Percentiles rank a stretch among this genome's conserved stretches.
phyloP scores from a whole-genome alignment of 2,329 filamentous ascomycete genomes.

The Botrytis aclada region DNA sequence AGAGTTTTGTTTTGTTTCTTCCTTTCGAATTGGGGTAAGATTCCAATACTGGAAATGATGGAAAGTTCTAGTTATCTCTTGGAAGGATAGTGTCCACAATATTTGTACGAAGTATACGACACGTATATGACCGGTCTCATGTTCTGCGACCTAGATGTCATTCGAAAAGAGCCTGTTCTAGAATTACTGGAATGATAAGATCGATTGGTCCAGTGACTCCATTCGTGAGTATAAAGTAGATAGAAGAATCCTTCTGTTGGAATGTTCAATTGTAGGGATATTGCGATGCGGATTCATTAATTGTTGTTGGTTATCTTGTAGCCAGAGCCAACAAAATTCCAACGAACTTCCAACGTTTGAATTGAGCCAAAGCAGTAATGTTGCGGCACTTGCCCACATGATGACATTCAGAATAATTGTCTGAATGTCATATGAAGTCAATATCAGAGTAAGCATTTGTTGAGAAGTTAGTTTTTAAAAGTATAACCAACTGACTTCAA shows the following conservation, averaged over 20 bases:
- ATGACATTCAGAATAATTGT: not conserved
- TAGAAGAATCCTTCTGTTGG: not conserved
- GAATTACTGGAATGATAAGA: not conserved
- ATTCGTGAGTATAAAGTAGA: not conserved
- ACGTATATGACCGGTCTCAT: not conserved
- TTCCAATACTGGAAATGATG: not conserved
- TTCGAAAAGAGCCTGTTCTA: not conserved
- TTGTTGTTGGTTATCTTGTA: not conserved
- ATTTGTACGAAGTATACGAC: not conserved
- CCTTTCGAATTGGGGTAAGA: not conserved
- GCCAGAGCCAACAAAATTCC: not conserved
- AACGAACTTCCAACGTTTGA: no score
- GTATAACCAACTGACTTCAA: not conserved
- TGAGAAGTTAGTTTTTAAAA: not conserved
- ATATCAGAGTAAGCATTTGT: not conserved
- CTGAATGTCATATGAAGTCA: not conserved
- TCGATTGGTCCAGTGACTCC: not conserved
- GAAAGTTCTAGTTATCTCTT: not conserved
- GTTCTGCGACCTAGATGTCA: not conserved
- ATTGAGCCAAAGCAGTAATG: not conserved
- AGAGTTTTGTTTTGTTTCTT: not conserved
- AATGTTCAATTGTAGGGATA: not conserved
- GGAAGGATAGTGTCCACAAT: not conserved
- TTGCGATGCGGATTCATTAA: not conserved
- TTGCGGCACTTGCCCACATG: not conserved